phyloP scores from a whole-genome alignment of 352 stramenopile genomes.

The Pythium phragmitis region DNA sequence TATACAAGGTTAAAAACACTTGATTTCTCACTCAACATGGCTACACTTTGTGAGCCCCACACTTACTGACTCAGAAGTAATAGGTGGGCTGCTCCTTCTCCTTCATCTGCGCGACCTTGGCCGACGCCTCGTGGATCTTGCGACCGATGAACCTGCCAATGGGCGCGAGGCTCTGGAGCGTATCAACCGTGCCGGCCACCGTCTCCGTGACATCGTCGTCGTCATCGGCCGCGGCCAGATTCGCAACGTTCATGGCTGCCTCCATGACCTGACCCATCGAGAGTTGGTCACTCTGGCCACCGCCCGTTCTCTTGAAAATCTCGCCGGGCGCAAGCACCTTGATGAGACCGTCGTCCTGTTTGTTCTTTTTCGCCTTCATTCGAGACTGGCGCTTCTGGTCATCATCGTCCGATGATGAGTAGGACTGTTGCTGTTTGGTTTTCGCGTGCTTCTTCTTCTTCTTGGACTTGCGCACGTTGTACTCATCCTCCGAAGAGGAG shows the following conservation, averaged over 20 bases:
- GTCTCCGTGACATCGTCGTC: slow-evolving; percentile 16
- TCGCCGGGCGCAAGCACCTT: slow-evolving; percentile 19
- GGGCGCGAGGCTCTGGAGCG: slow-evolving; percentile 19
- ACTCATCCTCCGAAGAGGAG: slow-evolving; percentile 12
- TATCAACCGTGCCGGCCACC: slow-evolving; percentile 13
- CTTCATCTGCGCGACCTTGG: slow-evolving; percentile 6
- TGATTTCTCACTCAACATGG: slow-evolving; percentile 4
- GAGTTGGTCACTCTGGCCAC: slow-evolving; percentile 2
- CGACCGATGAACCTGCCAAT: slow-evolving; percentile 25
- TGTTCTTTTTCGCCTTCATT: slow-evolving; percentile 8
- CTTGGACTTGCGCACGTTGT: slow-evolving; percentile 7
- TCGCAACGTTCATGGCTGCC: slow-evolving; percentile 14
- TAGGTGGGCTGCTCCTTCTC: slow-evolving; percentile 17
- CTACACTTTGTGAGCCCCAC: slow-evolving; percentile 11
- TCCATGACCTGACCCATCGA: slow-evolving; percentile 17
- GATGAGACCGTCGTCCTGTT: slow-evolving; percentile 3
- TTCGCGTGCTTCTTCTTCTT: slow-evolving; percentile 24
- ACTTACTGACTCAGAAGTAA: slow-evolving; percentile 10
- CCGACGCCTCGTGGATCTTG: slow-evolving; percentile 18
- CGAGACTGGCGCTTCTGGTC: slow-evolving; percentile 5
- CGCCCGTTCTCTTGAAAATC: slow-evolving; percentile 21
- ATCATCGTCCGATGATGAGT: slow-evolving; percentile 10
- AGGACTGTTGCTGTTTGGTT: neutral
- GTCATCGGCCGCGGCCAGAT: slow-evolving; percentile 5
- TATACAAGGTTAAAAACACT: neutral